Conservation (phyloP, 2,329 filamentous ascomycete species). For the Penicillium sp. region DNA sequence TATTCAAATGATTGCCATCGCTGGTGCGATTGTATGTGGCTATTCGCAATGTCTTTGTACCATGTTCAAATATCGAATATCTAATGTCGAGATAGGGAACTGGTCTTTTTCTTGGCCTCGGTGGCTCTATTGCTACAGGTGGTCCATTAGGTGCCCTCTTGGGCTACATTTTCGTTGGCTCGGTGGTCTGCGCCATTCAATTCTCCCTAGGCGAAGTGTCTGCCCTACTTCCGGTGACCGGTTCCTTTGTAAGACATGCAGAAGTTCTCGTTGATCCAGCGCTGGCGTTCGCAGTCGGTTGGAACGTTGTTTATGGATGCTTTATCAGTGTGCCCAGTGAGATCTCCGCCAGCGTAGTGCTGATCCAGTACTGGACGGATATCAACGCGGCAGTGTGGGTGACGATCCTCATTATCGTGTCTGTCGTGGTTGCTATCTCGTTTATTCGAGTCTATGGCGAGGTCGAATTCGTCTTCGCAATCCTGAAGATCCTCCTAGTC, state of each 20-base stretch:
- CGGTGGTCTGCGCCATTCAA: slow-evolving; percentile 56
- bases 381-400: slow-evolving; percentile 45
- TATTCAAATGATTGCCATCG: slow-evolving; percentile 50
- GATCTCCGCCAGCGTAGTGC: slow-evolving; percentile 65
- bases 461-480: slow-evolving; percentile 57
- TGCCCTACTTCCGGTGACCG: slow-evolving; percentile 56
- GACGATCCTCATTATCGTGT: slow-evolving; percentile 60
- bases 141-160: slow-evolving; percentile 57
- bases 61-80: not conserved
- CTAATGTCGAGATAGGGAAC: slow-evolving; percentile 39
- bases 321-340: slow-evolving; percentile 61
- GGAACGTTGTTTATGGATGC: slow-evolving; percentile 58
- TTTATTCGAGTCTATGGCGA: slow-evolving; percentile 56
- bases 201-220: slow-evolving; percentile 57
- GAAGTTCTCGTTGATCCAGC: slow-evolving; percentile 58
- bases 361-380: slow-evolving; percentile 65
- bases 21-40: slow-evolving; percentile 46
- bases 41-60: too few species aligned
- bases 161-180: slow-evolving; percentile 55
- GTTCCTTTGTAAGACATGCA: slow-evolving; percentile 55
- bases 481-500: slow-evolving; percentile 56
- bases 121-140: slow-evolving; percentile 54
- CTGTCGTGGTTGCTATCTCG: slow-evolving; percentile 63
- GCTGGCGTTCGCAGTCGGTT: slow-evolving; percentile 53
- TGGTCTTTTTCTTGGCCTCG: slow-evolving; percentile 58